phyloP scores from a whole-genome alignment of 306 rosid species.

The Rubus idaeus region DNA sequence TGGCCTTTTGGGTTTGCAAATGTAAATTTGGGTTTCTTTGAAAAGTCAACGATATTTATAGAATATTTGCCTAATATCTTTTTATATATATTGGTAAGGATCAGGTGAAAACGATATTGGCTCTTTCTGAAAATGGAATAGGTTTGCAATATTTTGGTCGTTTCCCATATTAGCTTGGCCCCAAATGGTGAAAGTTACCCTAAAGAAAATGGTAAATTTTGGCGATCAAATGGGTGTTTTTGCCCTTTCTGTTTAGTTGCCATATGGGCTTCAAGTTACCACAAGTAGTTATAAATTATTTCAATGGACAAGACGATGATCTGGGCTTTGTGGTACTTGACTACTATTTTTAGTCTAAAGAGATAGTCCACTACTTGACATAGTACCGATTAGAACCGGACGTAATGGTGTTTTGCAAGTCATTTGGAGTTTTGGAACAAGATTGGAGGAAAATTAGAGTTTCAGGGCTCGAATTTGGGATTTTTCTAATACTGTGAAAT shows the following conservation, averaged over 20 bases:
- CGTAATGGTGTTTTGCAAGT: too few relatives aligned
- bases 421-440: too few relatives aligned
- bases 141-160: background rate
- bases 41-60: background rate
- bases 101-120: background rate
- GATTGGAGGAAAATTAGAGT: too few relatives aligned
- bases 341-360: too few relatives aligned
- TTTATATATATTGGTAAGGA: background rate
- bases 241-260: background rate
- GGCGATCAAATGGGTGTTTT: background rate
- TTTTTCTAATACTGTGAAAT: too few relatives aligned
- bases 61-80: background rate
- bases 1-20: background rate
- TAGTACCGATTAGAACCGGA: too few relatives aligned
- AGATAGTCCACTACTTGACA: too few relatives aligned
- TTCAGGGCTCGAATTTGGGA: too few relatives aligned
- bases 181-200: background rate
- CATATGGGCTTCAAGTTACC: background rate
- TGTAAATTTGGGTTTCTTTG: background rate
- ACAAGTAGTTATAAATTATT: too few relatives aligned
- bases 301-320: too few relatives aligned
- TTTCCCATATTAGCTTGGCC: background rate
- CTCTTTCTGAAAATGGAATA: background rate
- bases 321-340: too few relatives aligned
- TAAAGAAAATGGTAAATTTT: background rate